phyloP scores from a whole-genome alignment of 73 alveolate species.

The Tetrahymena borealis region DNA sequence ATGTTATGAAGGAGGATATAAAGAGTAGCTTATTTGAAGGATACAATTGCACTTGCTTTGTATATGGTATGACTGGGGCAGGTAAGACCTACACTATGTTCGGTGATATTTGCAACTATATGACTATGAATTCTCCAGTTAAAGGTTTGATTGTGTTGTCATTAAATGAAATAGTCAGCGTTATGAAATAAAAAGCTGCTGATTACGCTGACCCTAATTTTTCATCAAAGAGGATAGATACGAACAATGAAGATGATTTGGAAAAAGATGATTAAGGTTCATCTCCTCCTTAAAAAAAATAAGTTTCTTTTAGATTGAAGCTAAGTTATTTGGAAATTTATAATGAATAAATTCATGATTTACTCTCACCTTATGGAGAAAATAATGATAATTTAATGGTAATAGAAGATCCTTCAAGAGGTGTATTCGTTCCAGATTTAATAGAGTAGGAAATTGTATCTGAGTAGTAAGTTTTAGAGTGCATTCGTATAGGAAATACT shows the following conservation, averaged over 20 bases:
- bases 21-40: background rate
- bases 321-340: background rate
- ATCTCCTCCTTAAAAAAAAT: background rate
- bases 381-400: slow-evolving; percentile 52
- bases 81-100: background rate
- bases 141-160: background rate
- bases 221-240: background rate
- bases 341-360: background rate
- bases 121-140: background rate
- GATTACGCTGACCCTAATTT: background rate
- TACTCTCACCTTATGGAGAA: background rate
- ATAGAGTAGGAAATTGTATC: slow-evolving; percentile 57
- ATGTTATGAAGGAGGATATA: background rate
- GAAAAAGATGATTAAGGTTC: background rate
- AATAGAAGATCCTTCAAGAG: slow-evolving; percentile 71
- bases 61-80: background rate
- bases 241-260: background rate
- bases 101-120: background rate
- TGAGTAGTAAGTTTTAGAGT: slow-evolving; percentile 56
- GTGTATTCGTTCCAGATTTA: slow-evolving; percentile 59
- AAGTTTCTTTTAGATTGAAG: background rate
- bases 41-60: background rate
- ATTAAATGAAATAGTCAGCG: background rate
- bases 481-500: slow-evolving; percentile 67
- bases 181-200: background rate